phyloP scores from a whole-genome alignment of 1,284 basidiomycete genomes.

The Sporisorium exsertum region DNA sequence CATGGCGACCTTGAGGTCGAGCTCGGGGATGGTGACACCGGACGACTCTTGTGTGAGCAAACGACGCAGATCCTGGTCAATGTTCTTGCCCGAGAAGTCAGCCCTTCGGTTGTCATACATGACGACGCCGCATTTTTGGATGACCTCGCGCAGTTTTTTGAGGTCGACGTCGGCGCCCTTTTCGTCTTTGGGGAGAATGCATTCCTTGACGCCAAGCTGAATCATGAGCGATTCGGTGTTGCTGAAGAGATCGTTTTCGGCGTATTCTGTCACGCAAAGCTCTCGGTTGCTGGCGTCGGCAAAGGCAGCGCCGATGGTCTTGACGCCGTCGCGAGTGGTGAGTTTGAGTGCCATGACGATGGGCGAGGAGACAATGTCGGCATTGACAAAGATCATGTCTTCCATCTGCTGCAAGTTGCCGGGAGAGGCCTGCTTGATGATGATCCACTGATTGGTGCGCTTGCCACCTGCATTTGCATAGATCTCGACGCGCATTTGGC shows the following conservation, averaged over 20 bases:
- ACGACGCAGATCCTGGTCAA: slow-evolving; percentile 86
- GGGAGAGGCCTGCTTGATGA: slow-evolving; percentile 91
- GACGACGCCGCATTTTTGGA: slow-evolving; percentile 91
- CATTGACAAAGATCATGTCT: slow-evolving; percentile 87
- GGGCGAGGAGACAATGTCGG: slow-evolving; percentile 85
- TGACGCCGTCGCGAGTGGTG: slow-evolving; percentile 73
- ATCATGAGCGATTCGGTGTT: slow-evolving; percentile 97
- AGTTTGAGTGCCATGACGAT: slow-evolving; percentile 91
- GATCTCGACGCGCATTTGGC: slow-evolving; percentile 94
- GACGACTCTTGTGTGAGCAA: slow-evolving; percentile 74
- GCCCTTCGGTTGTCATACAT: slow-evolving; percentile 84
- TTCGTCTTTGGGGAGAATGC: slow-evolving; percentile 74
- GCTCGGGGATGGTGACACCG: slow-evolving; percentile 73
- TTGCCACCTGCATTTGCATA: slow-evolving; percentile 72
- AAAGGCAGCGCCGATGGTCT: slow-evolving; percentile 74
- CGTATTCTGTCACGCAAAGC: slow-evolving; percentile 82
- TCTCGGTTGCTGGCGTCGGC: slow-evolving; percentile 73
- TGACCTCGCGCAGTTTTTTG: slow-evolving; percentile 71
- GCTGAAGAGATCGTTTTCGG: slow-evolving; percentile 94
- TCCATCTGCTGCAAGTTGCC: slow-evolving; percentile 94
- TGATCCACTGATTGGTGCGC: slow-evolving; percentile 76
- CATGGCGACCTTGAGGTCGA: slow-evolving; percentile 82
- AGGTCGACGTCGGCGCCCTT: slow-evolving; percentile 78
- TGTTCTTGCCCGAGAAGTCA: slow-evolving; percentile 84
- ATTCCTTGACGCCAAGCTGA: slow-evolving; percentile 96